Conservation (phyloP, 306 rosid species). For the Sesbania bispinosa region DNA sequence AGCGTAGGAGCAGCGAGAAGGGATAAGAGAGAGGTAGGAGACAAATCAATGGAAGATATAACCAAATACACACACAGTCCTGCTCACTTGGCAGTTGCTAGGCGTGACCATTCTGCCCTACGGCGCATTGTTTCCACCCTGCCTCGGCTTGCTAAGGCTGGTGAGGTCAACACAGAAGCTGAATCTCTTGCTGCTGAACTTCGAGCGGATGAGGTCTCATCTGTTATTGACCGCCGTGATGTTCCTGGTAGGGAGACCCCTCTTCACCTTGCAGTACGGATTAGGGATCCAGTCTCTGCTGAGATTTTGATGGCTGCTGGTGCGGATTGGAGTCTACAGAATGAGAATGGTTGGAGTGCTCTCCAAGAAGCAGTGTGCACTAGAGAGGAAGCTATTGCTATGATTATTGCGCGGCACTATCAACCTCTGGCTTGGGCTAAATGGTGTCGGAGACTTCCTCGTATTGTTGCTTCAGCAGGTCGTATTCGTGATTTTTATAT, state of each 20-base stretch:
- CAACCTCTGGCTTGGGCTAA: constrained; percentile 99
- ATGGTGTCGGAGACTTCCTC: constrained; percentile 98
- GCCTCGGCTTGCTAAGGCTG: constrained; percentile 84
- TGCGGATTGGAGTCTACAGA: constrained; percentile 96
- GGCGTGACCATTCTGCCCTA: constrained; percentile 68
- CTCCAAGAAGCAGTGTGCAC: constrained; percentile 96
- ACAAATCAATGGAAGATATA: constrained; percentile 64
- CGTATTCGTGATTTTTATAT: constrained; percentile 97
- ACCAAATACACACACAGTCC: constrained; percentile 79
- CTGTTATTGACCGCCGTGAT: constrained; percentile 82
- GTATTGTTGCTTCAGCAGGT: constrained; percentile 82
- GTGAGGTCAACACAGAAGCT: constrained; percentile 68
- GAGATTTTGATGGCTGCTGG: constrained; percentile 98
- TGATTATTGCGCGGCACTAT: constrained; percentile 87
- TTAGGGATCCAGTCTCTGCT: constrained; percentile 71
- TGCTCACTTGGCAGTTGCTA: constrained; percentile 81
- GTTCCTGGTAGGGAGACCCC: constrained; percentile 99
- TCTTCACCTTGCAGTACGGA: constrained; percentile 93
- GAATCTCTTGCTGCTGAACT: constrained; percentile 86
- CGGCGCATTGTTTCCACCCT: constrained; percentile 55
- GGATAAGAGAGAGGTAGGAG: constrained; percentile 36
- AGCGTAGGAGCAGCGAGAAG: constrained; percentile 31
- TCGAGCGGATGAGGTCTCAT: constrained; percentile 70
- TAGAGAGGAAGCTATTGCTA: constrained; percentile 87
- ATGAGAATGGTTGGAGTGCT: constrained; percentile 98